These are phyloP conservation scores for Candida awuae DNA, from an alignment of 805 yeast genomes.

Conservation along the genomic window DNA sequence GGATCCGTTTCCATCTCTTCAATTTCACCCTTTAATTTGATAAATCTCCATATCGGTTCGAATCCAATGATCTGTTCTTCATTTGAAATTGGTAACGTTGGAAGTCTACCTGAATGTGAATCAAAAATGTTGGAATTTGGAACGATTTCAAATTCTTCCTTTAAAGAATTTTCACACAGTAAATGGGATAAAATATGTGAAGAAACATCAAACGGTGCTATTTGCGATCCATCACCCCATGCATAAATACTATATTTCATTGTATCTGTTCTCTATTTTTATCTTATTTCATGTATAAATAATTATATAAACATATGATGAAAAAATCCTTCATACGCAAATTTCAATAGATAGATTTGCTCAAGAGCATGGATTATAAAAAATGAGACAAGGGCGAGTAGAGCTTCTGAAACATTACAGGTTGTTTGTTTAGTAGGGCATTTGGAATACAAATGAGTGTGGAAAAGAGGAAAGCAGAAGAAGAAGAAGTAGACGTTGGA, in stretches of 20 bases:
- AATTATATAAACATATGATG: no score
- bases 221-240: slow-evolving; percentile 39
- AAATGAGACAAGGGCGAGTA: no score
- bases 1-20: not conserved
- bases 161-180: slow-evolving; percentile 21
- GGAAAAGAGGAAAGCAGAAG: slow-evolving; percentile 4
- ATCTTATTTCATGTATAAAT: no score
- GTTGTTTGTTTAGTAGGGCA: no score
- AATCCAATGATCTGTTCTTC: slow-evolving; percentile 5
- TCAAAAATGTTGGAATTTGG: slow-evolving; percentile 53
- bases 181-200: slow-evolving; percentile 42
- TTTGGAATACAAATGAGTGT: not conserved
- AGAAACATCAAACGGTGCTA: slow-evolving; percentile 45
- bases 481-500: not conserved
- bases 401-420: no score
- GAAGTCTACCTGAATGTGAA: slow-evolving; percentile 43
- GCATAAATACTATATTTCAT: slow-evolving; percentile 10
- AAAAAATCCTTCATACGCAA: no score
- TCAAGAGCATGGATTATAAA: no score
- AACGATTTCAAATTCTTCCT: slow-evolving; percentile 31
- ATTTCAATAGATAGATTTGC: no score
- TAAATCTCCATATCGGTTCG: slow-evolving; percentile 5
- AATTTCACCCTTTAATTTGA: not conserved
- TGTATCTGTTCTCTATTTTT: not conserved
- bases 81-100: slow-evolving; percentile 30